Percentiles rank a stretch among this genome's conserved stretches.
Evolutionary conservation across 805 yeast species (phyloP).

Genomic region (Metschnikowia corniflorae): DNA sequence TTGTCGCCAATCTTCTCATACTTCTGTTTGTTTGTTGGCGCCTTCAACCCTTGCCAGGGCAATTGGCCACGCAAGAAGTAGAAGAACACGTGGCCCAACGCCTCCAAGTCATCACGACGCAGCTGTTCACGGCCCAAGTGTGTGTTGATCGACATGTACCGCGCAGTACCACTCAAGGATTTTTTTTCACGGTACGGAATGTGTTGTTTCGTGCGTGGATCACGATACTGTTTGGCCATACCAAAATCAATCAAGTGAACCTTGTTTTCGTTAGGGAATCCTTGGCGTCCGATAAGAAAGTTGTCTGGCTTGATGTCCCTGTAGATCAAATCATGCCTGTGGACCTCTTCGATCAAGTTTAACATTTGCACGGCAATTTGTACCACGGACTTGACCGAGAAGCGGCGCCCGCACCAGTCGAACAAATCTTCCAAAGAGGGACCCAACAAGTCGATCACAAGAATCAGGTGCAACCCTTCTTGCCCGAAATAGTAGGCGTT

Average conservation of each 20-base stretch:
- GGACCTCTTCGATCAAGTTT: constrained; percentile 65
- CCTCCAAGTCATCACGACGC: constrained; percentile 94
- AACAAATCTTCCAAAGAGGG: constrained; percentile 80
- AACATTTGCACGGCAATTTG: constrained; percentile 79
- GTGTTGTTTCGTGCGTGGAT: constrained; percentile 75
- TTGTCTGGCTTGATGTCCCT: constrained; percentile 85
- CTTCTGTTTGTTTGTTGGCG: constrained; percentile 94
- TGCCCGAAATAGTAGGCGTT: constrained; percentile 82
- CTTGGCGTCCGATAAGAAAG: constrained; percentile 65
- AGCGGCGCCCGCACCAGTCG: constrained; percentile 83
- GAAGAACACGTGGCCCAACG: constrained; percentile 89
- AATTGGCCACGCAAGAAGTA: constrained; percentile 93
- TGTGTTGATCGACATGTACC: constrained; percentile 93
- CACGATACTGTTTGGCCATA: constrained; percentile 83
- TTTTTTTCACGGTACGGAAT: constrained; percentile 93
- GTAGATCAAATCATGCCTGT: constrained; percentile 71
- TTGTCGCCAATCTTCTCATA: constrained; percentile 95
- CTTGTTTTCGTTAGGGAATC: constrained; percentile 56
- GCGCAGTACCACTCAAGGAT: constrained; percentile 94
- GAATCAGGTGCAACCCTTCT: constrained; percentile 75
- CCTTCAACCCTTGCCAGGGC: constrained; percentile 99
- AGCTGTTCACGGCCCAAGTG: constrained; percentile 96
- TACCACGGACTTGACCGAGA: constrained; percentile 67
- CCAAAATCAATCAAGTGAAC: constrained; percentile 80
- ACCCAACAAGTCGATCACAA: constrained; percentile 73